Evolutionary conservation across 2,329 filamentous ascomycete species (phyloP).

Genomic region (Alternaria sp.): DNA sequence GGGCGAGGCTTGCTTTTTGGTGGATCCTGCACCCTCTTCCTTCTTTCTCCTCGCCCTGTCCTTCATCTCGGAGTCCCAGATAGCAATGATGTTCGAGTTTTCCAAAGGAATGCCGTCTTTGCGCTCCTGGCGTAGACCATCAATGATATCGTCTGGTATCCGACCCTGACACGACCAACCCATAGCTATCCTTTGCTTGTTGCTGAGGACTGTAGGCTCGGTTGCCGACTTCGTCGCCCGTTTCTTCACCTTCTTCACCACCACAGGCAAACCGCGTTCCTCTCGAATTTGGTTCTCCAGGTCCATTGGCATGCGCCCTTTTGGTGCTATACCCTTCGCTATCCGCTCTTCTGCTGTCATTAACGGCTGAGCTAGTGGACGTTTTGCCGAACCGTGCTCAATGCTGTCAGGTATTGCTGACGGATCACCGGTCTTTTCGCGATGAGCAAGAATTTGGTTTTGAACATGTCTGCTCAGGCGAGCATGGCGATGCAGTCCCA

Average conservation of each 20-base stretch:
- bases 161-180: conserved; percentile 35
- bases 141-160: conserved; percentile 32
- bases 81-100: conserved; percentile 20
- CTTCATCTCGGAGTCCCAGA: conserved; percentile 14
- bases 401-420: conserved; percentile 30
- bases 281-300: conserved; percentile 33
- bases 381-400: conserved; percentile 8
- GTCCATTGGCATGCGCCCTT: conserved; percentile 31
- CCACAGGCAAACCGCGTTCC: conserved; percentile 28
- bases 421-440: conserved; percentile 27
- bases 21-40: neutral
- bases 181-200: conserved; percentile 31
- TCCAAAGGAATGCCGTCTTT: conserved; percentile 26
- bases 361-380: conserved; percentile 18
- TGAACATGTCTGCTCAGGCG: conserved; percentile 32
- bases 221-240: conserved; percentile 15
- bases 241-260: conserved; percentile 23
- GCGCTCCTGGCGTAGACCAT: conserved; percentile 31
- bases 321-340: conserved; percentile 31
- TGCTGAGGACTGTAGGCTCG: conserved; percentile 30
- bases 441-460: conserved; percentile 37
- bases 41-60: neutral
- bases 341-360: conserved; percentile 39
- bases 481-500: conserved; percentile 34
- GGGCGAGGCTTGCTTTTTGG: neutral